Evolutionary conservation across 1,284 basidiomycete genomes (phyloP).

Genomic region (Cutaneotrichosporon spelunceum): DNA sequence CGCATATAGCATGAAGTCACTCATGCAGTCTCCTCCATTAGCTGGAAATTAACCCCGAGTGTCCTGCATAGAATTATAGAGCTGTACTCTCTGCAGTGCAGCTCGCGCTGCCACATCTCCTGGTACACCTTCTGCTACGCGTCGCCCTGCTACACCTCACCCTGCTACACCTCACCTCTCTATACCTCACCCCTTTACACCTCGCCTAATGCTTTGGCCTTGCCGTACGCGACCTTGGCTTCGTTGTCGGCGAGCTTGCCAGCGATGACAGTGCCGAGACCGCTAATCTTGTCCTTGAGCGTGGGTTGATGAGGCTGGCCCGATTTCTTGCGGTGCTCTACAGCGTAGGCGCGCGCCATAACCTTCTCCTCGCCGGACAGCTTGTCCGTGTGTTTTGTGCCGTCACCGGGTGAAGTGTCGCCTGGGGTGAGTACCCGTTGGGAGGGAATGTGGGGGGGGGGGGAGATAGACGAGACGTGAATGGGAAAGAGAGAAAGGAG

Average conservation of each 20-base stretch:
- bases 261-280: slow-evolving; percentile 6
- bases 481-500: too few relatives aligned
- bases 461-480: too few relatives aligned
- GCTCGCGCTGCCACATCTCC: background rate
- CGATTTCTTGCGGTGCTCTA: background rate
- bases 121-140: too few relatives aligned
- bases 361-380: background rate
- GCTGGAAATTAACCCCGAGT: background rate
- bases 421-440: slow-evolving; percentile 11
- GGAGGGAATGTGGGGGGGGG: too few relatives aligned
- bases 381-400: background rate
- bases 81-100: background rate
- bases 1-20: background rate
- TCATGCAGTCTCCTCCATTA: background rate
- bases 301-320: background rate
- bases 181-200: background rate
- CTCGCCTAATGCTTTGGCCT: slow-evolving; percentile 11
- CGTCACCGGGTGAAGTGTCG: slow-evolving; percentile 10
- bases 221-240: slow-evolving; percentile 14
- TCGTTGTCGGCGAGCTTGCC: slow-evolving; percentile 12
- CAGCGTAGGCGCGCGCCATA: slow-evolving; percentile 1
- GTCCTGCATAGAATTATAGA: background rate
- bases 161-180: background rate
- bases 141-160: too few relatives aligned
- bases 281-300: slow-evolving; percentile 11